Conservation (phyloP, 2,329 filamentous ascomycete genomes). For the Aspergillus sp. region DNA sequence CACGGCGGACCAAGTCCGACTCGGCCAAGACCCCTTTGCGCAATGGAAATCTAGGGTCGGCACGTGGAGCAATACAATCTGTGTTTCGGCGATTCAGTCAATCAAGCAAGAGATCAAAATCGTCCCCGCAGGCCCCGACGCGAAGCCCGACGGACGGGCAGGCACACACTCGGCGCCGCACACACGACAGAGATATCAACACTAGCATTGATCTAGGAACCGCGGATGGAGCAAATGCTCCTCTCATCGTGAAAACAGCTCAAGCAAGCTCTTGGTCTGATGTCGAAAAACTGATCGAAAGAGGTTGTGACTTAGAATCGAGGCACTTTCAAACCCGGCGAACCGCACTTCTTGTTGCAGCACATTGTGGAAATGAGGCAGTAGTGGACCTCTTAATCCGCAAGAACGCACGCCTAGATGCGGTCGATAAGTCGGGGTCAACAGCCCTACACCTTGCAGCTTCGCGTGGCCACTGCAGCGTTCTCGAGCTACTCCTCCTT, state of each 20-base stretch:
- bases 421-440: conserved; percentile 29
- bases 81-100: conserved; percentile 19
- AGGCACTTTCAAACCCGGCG: conserved; percentile 32
- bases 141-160: conserved; percentile 13
- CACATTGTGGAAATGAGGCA: conserved; percentile 40
- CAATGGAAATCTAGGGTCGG: conserved; percentile 17
- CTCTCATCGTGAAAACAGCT: conserved; percentile 37
- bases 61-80: conserved; percentile 21
- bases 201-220: conserved; percentile 39
- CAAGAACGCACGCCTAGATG: conserved; percentile 30
- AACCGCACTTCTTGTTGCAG: conserved; percentile 40
- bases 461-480: conserved; percentile 30
- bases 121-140: conserved; percentile 3
- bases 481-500: conserved; percentile 27
- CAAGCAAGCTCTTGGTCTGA: conserved; percentile 36
- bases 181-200: conserved; percentile 25
- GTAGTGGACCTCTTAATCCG: conserved; percentile 35
- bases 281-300: conserved; percentile 33
- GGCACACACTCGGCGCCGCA: conserved; percentile 1
- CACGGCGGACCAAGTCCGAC: conserved; percentile 23
- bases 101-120: conserved; percentile 8
- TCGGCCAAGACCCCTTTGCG: conserved; percentile 5
- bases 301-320: conserved; percentile 31
- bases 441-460: conserved; percentile 35
- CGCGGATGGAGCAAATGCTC: conserved; percentile 28